Base-by-base conservation (phyloP, 2,329 filamentous ascomycete species). In the Pseudogymnoascus sp. region DNA sequence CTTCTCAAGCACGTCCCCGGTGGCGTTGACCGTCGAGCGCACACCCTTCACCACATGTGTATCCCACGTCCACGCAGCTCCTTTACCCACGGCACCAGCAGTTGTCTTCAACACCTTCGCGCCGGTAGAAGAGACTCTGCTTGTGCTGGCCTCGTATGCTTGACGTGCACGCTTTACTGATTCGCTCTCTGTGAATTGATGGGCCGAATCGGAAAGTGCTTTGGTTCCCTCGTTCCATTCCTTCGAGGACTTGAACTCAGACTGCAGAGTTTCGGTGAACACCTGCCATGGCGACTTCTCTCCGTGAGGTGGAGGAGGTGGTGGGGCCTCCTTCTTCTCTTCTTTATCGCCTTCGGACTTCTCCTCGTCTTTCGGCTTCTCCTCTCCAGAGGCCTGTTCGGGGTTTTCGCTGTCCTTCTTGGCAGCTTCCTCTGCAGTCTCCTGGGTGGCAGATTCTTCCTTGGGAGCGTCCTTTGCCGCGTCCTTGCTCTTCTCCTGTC, bases 151-250 rank as follows among this genome's bases (percentile, higher is more conserved):
- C 71, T 91, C 87, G 74, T 96, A 97, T 6, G 91, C 93, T 68
- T 91, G 87, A 68, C 90, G 86, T 31, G 93, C 94, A 70, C 86
- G 86, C 72, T 91, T 88, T 14, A 99, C 90, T 16, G 88, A 90
- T 73, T 97, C 92, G 72, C 92, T 97, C 77, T 97, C 93, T 33
- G 88, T 88, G 73, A 99, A 94, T 71, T 97, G 87, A 73, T 96
- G 89, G 16, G 93, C 91, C 5, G 89, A 90, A 59, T 90, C 91
- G 16, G 91, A 90, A 44, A 99, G 84, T 68, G 94, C 91, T 79
- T 99, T 97, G 44, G 93, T 99, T 47, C 91, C 96, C 73, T 99
- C 94, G 73, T 99, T 96, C 94, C 94, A 99, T 75, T 99, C 94
- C 74, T 97, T 96, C 14, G 92, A 97, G 61, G 91, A 90, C 76